Evolutionary conservation across 192 early-diverging fungal species (phyloP).

Genomic region (Backusella tuberculispora): DNA sequence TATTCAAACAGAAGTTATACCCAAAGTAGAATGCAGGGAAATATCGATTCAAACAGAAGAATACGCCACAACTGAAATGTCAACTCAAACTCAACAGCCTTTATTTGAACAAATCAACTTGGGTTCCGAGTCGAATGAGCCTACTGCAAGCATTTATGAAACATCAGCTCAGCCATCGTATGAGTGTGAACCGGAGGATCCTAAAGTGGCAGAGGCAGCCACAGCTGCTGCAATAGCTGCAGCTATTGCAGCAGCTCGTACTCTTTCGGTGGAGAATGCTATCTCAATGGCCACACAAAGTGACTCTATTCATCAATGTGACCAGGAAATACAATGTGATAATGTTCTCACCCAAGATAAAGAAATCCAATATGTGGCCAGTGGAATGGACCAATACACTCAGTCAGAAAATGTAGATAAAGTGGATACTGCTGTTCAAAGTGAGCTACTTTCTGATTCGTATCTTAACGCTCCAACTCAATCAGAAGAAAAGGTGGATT

Average conservation of each 20-base stretch:
- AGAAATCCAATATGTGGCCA: background rate
- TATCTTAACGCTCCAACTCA: background rate
- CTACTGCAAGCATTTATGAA: slow-evolving; percentile 35
- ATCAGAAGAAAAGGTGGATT: background rate
- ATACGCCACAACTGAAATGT: slow-evolving; percentile 1
- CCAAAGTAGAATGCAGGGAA: background rate
- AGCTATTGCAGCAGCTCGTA: slow-evolving; percentile 33
- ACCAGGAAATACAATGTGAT: slow-evolving; percentile 13
- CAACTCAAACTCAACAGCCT: slow-evolving; percentile 10
- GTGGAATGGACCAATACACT: background rate
- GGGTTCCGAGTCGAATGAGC: slow-evolving; percentile 35
- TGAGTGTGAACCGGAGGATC: slow-evolving; percentile 10
- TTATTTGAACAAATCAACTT: background rate
- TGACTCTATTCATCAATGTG: slow-evolving; percentile 2
- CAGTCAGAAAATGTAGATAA: slow-evolving; percentile 21
- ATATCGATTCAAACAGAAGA: slow-evolving; percentile 18
- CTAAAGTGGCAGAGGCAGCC: slow-evolving; percentile 11
- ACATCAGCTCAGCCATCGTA: slow-evolving; percentile 25
- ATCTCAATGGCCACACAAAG: background rate
- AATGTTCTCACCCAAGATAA: slow-evolving; percentile 17
- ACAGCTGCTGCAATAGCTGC: slow-evolving; percentile 20
- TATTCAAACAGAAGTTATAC: slow-evolving; percentile 17
- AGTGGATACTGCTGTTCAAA: slow-evolving; percentile 25
- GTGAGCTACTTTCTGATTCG: background rate
- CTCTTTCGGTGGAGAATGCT: slow-evolving; percentile 23